Base-by-base conservation (phyloP, 176 grass and related monocot species). In the Paspalum notatum region DNA sequence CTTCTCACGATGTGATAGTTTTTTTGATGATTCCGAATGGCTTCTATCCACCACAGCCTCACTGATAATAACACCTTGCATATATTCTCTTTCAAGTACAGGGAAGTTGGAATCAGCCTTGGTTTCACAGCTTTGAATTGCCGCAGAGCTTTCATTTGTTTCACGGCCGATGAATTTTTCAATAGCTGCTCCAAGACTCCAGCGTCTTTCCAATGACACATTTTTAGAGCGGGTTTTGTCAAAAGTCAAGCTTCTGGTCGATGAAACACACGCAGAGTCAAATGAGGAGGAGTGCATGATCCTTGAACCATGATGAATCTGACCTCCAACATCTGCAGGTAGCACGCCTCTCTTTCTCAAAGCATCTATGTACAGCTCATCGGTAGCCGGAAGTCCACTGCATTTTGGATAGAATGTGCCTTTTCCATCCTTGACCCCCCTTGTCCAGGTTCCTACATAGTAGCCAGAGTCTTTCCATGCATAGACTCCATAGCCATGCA, bases 61-160 rank as follows among this genome's bases (percentile, higher is more conserved):
- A 13, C 88, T 99, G 66, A 99, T 99, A 53, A 95, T 80, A 71
- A 99, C 85, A 70, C 96, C 96, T 89, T 99, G 96, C 96, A 95
- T 86, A 78, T 99, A 99, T 84, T 99, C 92, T 84, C 92, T 89
- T 73, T 99, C 92, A 25, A 97, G 84, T 49, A 97, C 85, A 61
- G 93, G 85, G 41, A 88, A 47, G 68, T 68, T 61, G 50, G 85
- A 78, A 74, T 99, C 92, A 7, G 60, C 70, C 39, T 73, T 48
- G 62, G 65, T 86, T 71, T 82, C 87, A 79, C 61, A 87, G 76
- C 79, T 77, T 73, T 86, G 53, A 37, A 72, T 48, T n/a, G 25
- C 76, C n/a, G 25, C 76, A 76, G 76, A 85, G 69, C n/a, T 85
- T 72, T 70, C 88, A 70, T 51, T 72, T 37, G 71, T 39, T 66